Conservation (phyloP, 345 rosid species). For the Cardamine chenopodiifolia region DNA sequence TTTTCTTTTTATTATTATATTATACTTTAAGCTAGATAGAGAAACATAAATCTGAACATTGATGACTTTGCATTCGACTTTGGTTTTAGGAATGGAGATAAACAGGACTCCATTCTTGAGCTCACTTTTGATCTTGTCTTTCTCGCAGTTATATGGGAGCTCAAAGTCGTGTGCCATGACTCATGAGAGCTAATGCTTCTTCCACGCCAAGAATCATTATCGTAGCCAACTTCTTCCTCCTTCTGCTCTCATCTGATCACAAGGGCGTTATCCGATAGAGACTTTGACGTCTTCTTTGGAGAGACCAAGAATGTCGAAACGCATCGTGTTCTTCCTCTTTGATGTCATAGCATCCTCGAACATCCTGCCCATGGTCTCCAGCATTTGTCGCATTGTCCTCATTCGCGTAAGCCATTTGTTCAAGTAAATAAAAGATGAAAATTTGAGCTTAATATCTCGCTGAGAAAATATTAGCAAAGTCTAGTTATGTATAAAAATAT, state of each 20-base stretch:
- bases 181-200: slow-evolving; percentile 51
- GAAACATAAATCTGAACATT: no score
- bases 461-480: neutral
- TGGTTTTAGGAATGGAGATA: no score
- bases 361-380: slow-evolving; percentile 71
- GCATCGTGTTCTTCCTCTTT: slow-evolving; percentile 73
- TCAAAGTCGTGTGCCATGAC: slow-evolving; percentile 57
- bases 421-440: neutral
- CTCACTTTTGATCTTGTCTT: no score
- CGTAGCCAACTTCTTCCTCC: slow-evolving; percentile 45
- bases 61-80: no score
- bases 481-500: neutral
- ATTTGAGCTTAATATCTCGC: neutral
- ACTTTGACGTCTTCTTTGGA: slow-evolving; percentile 76
- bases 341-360: slow-evolving; percentile 63
- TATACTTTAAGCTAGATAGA: no score
- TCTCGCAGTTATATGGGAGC: slow-evolving; percentile 59
- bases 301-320: slow-evolving; percentile 85
- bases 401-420: slow-evolving; percentile 46
- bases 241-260: slow-evolving; percentile 65
- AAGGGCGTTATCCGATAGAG: slow-evolving; percentile 54
- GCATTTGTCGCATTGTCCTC: slow-evolving; percentile 83
- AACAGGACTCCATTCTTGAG: no score
- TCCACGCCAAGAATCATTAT: slow-evolving; percentile 49
- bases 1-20: no score